phyloP scores from a whole-genome alignment of 2,329 filamentous ascomycete species.

The Neurospora sp. region DNA sequence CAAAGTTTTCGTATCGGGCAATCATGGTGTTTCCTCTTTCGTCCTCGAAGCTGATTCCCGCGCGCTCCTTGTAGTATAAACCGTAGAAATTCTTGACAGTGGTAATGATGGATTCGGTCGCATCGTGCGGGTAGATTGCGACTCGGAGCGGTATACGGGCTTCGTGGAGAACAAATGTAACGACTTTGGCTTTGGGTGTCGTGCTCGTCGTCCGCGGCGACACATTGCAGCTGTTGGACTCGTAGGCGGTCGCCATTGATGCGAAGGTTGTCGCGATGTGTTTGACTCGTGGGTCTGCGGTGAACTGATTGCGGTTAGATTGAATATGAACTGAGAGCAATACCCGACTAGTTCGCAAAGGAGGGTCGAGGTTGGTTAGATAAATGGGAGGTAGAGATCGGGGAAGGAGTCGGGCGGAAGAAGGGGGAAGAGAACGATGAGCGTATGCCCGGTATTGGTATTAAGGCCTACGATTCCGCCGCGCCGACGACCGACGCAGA shows the following conservation, averaged over 20 bases:
- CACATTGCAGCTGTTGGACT: conserved; percentile 29
- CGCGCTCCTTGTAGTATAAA: conserved; percentile 56
- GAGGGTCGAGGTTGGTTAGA: not conserved
- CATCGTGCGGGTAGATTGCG: conserved; percentile 90
- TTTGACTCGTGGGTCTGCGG: conserved; percentile 16
- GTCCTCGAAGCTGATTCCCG: conserved; percentile 89
- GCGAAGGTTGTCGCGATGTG: conserved; percentile 40
- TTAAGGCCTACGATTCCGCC: not conserved
- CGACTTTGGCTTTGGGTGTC: conserved; percentile 64
- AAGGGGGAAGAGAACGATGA: not conserved
- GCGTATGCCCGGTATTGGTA: not conserved
- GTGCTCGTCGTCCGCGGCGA: conserved; percentile 32
- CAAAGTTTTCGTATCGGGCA: conserved; percentile 91
- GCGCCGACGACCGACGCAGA: not conserved
- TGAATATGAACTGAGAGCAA: not conserved
- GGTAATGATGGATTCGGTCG: conserved; percentile 93
- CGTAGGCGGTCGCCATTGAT: conserved; percentile 19
- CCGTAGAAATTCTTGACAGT: conserved; percentile 99
- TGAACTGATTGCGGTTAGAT: not conserved
- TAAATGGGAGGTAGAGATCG: not conserved
- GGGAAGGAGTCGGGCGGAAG: not conserved
- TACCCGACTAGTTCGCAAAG: not conserved
- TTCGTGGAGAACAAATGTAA: conserved; percentile 63
- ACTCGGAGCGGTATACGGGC: conserved; percentile 76
- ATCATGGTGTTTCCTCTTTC: conserved; percentile 82